A percentile compares a stretch with the other conserved stretches of the same genome.
These are phyloP conservation scores for Hanseniaspora jakobsenii DNA, from an alignment of 805 yeast genomes.

Conservation along the genomic window DNA sequence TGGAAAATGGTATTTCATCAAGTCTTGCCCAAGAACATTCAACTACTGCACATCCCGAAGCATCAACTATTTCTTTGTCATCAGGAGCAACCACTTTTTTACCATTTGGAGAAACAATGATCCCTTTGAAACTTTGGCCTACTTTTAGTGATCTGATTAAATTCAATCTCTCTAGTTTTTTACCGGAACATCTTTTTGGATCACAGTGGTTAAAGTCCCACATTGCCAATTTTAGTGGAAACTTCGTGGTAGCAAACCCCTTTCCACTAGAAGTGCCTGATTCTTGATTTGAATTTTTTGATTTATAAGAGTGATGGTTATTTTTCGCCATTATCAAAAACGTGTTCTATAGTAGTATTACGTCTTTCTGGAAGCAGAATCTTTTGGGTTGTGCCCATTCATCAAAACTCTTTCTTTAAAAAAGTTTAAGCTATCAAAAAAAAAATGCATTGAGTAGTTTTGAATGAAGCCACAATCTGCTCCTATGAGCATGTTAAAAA, in stretches of 20 bases:
- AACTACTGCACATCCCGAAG: slow-evolving; percentile 87
- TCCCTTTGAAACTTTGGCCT: slow-evolving; percentile 88
- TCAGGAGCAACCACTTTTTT: slow-evolving; percentile 79
- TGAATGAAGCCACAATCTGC: too few species aligned
- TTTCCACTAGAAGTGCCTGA: not conserved
- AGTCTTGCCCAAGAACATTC: slow-evolving; percentile 97
- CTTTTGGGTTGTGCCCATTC: too few species aligned
- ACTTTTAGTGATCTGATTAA: slow-evolving; percentile 63
- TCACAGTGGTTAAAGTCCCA: slow-evolving; percentile 99
- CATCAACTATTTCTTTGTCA: slow-evolving; percentile 65
- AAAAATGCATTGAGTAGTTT: too few species aligned
- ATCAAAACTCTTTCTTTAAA: too few species aligned
- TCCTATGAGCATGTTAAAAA: too few species aligned
- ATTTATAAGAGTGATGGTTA: slow-evolving; percentile 1
- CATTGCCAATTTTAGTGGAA: slow-evolving; percentile 87
- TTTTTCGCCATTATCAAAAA: not conserved
- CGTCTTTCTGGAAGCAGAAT: too few species aligned
- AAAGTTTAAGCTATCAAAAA: too few species aligned
- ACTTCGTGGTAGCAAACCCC: slow-evolving; percentile 26
- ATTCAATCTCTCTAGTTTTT: slow-evolving; percentile 81
- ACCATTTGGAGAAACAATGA: slow-evolving; percentile 90
- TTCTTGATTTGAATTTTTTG: not conserved
- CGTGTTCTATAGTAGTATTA: too few species aligned
- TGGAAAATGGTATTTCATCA: slow-evolving; percentile 90
- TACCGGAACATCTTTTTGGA: slow-evolving; percentile 94